These are phyloP conservation scores for Lasiosphaeria hispida DNA, from an alignment of 495 filamentous ascomycete species.

Conservation along the genomic window DNA sequence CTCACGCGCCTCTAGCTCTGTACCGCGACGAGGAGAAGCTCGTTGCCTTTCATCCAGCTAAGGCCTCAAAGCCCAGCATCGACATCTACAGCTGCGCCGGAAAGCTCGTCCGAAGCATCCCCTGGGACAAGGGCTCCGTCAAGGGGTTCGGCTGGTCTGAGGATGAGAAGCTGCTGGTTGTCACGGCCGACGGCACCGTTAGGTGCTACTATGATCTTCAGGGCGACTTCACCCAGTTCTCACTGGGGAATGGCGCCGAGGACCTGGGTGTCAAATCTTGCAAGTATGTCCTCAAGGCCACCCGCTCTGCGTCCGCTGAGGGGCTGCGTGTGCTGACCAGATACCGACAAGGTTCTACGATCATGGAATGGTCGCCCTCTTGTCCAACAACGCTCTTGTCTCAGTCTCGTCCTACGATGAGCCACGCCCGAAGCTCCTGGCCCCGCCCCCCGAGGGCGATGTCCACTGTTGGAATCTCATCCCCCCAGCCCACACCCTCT, in stretches of 20 bases:
- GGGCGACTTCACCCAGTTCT: conserved; percentile 92
- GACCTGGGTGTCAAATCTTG: conserved; percentile 82
- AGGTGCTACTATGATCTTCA: conserved; percentile 89
- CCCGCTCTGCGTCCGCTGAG: no score
- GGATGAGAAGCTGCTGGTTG: conserved; percentile 86
- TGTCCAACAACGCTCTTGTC: conserved; percentile 84
- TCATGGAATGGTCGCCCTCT: conserved; percentile 86
- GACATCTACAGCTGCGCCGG: conserved; percentile 93
- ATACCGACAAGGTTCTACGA: conserved; percentile 64
- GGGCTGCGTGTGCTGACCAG: no score
- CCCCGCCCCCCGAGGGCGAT: conserved; percentile 69
- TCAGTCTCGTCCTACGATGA: conserved; percentile 87
- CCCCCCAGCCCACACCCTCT: conserved; percentile 83
- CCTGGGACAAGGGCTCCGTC: conserved; percentile 91
- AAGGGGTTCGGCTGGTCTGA: conserved; percentile 94
- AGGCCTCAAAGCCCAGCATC: conserved; percentile 76
- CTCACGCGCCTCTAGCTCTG: conserved; percentile 58
- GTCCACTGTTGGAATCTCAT: conserved; percentile 90
- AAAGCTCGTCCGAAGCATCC: conserved; percentile 63
- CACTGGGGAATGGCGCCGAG: conserved; percentile 87
- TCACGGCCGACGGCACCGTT: conserved; percentile 87
- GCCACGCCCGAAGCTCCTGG: conserved; percentile 80
- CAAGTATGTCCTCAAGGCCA: conserved; percentile 32
- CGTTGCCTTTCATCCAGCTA: conserved; percentile 68
- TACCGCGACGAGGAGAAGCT: conserved; percentile 85